Evolutionary conservation across 495 filamentous ascomycete species (phyloP), one percentile per base, ranked within the genome.

Genomic region (Bathelium albidoporum): DNA sequence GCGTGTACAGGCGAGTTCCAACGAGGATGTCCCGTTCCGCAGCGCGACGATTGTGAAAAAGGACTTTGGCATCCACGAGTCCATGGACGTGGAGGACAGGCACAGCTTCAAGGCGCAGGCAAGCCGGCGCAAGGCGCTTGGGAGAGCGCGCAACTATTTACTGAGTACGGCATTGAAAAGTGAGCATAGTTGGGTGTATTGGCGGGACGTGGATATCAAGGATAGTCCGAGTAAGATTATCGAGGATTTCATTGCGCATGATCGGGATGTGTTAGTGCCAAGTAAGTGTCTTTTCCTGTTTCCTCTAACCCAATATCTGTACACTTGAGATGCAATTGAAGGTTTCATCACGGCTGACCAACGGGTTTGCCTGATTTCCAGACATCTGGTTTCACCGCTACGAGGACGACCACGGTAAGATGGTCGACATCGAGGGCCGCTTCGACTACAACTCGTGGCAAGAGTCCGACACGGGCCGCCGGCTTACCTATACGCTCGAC

Each of bases 361-460:
- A n/a, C 32, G 49, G 49, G 20, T 29, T 12, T 12, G 44, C 61
- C 2, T 45, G 7, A 18, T 16, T 2, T n/a, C 24, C 71, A 96
- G 92, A 98, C 74, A 85, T 98, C 64, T 98, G 94, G 94, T 98
- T 97, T 79, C 94, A 98, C 72, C 85, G 93, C 20, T 97, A 96
- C 73, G 78, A 85, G 67, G 82, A 74, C 60, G 61, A 65, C 24
- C 36, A 73, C 31, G 72, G 72, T 20, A 71, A 70, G 61, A 92
- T 73, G 85, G 82, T 62, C 77, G 95, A 97, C 71, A 91, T 97
- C 70, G 95, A 98, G 75, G 95, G 94, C 64, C 84, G 89, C 83
- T 97, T 97, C 70, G 94, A 98, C 73, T 98, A 97, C 78, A 98
- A 98, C 77, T 98, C 94, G 0, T 98, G 94, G 94, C 85, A 95